Evolutionary conservation across 2,329 filamentous ascomycete genomes (phyloP).

Genomic region (Cladosporium sp.): DNA sequence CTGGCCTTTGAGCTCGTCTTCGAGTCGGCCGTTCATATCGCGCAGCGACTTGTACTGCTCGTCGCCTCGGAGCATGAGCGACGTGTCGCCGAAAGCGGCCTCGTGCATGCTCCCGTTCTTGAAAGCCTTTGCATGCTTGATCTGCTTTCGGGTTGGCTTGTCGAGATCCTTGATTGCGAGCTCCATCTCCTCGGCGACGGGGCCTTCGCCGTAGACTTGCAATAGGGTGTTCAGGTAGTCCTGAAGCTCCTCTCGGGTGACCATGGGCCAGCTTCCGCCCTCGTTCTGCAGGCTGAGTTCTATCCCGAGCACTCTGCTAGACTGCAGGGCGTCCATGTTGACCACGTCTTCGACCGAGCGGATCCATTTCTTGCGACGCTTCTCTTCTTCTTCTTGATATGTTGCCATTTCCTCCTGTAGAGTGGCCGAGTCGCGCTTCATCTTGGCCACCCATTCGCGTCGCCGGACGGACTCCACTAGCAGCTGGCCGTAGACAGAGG

Average conservation of each 20-base stretch:
- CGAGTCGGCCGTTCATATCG: conserved; percentile 51
- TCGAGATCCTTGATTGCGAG: conserved; percentile 74
- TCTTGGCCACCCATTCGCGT: conserved; percentile 85
- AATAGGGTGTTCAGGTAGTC: conserved; percentile 64
- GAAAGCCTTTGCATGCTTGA: conserved; percentile 83
- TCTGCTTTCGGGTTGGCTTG: conserved; percentile 77
- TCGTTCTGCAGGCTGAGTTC: conserved; percentile 81
- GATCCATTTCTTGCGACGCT: conserved; percentile 82
- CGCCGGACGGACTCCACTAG: conserved; percentile 78
- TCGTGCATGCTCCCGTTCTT: conserved; percentile 96
- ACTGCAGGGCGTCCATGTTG: conserved; percentile 59
- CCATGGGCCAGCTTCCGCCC: conserved; percentile 72
- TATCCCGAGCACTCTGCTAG: conserved; percentile 61
- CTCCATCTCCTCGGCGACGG: conserved; percentile 63
- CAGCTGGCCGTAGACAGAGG: conserved; percentile 84
- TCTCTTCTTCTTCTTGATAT: conserved; percentile 87
- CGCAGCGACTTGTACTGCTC: conserved; percentile 61
- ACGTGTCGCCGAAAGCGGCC: conserved; percentile 77
- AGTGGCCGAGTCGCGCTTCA: conserved; percentile 77
- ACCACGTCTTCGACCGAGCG: conserved; percentile 74
- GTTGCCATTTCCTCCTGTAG: conserved; percentile 88
- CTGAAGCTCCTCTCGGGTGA: conserved; percentile 69
- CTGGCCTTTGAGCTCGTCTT: conserved; percentile 67
- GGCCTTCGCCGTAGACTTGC: conserved; percentile 57
- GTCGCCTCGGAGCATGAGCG: conserved; percentile 76